Base-by-base conservation (phyloP, 2,329 filamentous ascomycete species). In the Rhynchosporium agropyri region DNA sequence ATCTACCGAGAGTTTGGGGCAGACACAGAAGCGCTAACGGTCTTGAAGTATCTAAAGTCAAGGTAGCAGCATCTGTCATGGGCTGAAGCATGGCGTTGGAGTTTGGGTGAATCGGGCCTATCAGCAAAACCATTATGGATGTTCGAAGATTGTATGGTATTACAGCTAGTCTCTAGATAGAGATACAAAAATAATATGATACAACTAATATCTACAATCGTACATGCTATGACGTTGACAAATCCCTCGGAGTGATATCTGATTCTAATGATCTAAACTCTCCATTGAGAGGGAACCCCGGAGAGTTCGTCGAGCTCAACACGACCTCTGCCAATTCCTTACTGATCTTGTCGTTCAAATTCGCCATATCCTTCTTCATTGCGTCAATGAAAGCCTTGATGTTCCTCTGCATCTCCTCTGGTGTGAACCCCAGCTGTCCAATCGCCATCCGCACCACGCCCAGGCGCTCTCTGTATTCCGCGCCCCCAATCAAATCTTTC, bases 371-470 rank as follows among this genome's bases (percentile, higher is more conserved):
- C 71, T 85, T 86, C 84, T 91, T 96, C 69, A 98, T 75, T 71
- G 87, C 82, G 28, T 83, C 83, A 72, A 98, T 81, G 66, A 97
- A 86, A 29, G 86, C 80, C 77, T 88, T 89, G 75, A 99, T 83
- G 75, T 99, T 99, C 68, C 86, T 86, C 74, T 89, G 85, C 78
- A 99, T 78, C 83, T 95, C 87, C 71, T 95, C 88, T 3, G 95
- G 92, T 6, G 91, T 91, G 78, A 96, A 96, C 1, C 86, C 89
- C 74, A 99, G 78, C 78, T 97, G 92, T 4, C 94, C 95, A 65
- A 99, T 85, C n/a, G 92, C 89, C 82, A 98, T 85, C 64, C 93
- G 84, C 61, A 99, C 85, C 36, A 95, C 91, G 15, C 92, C 95
- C 68, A 88, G 77, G 69, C 89, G 84, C 80, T 99, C 95, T 74